Percentiles rank a stretch among this genome's conserved stretches.
Conservation (phyloP, 208 protist genomes). For the Novymonas esmeraldas region DNA sequence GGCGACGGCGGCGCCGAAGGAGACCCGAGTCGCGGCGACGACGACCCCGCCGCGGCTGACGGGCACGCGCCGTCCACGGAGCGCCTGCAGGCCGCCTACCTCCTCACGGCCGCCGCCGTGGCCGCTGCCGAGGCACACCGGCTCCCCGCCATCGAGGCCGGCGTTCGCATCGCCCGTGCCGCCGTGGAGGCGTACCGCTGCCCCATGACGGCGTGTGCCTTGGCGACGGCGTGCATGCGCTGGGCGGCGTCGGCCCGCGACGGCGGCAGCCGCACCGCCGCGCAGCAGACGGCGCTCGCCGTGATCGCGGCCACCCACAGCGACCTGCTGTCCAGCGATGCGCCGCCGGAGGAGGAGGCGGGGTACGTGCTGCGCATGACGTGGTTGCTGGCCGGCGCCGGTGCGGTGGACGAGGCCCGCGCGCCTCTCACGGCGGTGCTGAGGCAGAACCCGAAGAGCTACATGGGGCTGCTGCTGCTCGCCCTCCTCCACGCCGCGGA, state of each 20-base stretch:
- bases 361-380: constrained; percentile 43
- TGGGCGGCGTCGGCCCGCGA: constrained; percentile 23
- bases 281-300: constrained; percentile 16
- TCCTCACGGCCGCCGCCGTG: constrained; percentile 53
- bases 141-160: constrained; percentile 26
- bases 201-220: constrained; percentile 39
- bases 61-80: constrained; percentile 11
- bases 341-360: constrained; percentile 29
- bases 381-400: constrained; percentile 67
- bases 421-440: constrained; percentile 36
- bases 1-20: background rate
- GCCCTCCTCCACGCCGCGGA: constrained; percentile 54
- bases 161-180: constrained; percentile 45
- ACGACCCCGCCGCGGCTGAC: background rate
- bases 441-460: constrained; percentile 35
- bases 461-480: constrained; percentile 60
- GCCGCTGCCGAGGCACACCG: constrained; percentile 35
- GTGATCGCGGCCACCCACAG: constrained; percentile 21
- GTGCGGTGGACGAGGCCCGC: constrained; percentile 30
- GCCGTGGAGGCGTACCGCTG: constrained; percentile 43
- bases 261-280: constrained; percentile 17
- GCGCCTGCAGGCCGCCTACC: constrained; percentile 55
- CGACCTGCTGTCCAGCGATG: constrained; percentile 12
- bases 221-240: constrained; percentile 47
- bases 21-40: background rate